A percentile compares a stretch with the other conserved stretches of the same genome.
Conservation (phyloP, 2,329 filamentous ascomycete genomes). For the Purpureocillium takamizusanense region DNA sequence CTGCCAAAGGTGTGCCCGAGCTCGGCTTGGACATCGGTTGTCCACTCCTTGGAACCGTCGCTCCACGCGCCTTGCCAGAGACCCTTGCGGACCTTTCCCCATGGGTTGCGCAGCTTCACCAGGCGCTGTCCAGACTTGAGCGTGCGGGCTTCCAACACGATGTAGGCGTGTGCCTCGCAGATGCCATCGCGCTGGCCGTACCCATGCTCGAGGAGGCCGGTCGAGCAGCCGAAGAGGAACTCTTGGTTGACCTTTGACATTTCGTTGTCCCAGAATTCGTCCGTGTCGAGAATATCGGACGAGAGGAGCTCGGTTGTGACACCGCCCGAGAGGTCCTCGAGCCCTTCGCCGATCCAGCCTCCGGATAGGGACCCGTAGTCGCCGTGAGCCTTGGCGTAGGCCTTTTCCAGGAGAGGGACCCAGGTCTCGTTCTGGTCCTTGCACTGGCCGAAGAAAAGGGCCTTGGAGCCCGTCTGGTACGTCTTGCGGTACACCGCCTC, state of each 20-base stretch:
- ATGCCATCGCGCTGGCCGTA: conserved; percentile 53
- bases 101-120: conserved; percentile 51
- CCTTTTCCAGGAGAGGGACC: conserved; percentile 73
- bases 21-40: conserved; percentile 45
- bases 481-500: conserved; percentile 62
- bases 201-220: conserved; percentile 53
- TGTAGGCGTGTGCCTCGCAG: conserved; percentile 49
- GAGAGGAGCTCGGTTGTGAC: conserved; percentile 61
- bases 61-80: conserved; percentile 52
- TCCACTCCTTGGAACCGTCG: conserved; percentile 55
- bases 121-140: conserved; percentile 44
- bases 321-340: conserved; percentile 56
- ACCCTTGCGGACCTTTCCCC: conserved; percentile 48
- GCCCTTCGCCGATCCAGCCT: conserved; percentile 56
- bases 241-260: conserved; percentile 72
- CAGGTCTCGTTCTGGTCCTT: conserved; percentile 72
- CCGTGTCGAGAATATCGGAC: conserved; percentile 65
- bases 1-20: conserved; percentile 51
- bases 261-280: conserved; percentile 77
- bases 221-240: conserved; percentile 66
- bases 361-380: conserved; percentile 65
- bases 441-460: conserved; percentile 71
- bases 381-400: conserved; percentile 76
- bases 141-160: conserved; percentile 48
- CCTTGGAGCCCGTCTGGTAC: conserved; percentile 67